These are phyloP conservation scores for Lachnellula occidentalis DNA, from an alignment of 2,329 filamentous ascomycete species.

Conservation along the genomic window DNA sequence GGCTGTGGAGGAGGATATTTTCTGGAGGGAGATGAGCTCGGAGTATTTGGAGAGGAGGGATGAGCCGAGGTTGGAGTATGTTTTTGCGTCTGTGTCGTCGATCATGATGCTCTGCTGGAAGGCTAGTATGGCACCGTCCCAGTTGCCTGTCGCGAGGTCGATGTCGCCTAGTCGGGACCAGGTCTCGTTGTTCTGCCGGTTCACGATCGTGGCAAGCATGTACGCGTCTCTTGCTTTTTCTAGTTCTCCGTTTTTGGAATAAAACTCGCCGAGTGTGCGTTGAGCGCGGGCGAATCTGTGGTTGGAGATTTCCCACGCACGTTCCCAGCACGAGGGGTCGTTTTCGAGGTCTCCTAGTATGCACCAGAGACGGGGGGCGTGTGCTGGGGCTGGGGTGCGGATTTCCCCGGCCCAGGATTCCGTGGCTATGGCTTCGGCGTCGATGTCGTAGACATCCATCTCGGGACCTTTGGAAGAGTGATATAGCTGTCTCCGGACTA, in stretches of 20 bases:
- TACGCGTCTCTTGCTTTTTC: slow-evolving; percentile 72
- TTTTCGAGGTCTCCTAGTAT: slow-evolving; percentile 87
- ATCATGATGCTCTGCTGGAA: slow-evolving; percentile 79
- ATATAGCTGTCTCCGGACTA: slow-evolving; percentile 77
- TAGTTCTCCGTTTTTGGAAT: slow-evolving; percentile 62
- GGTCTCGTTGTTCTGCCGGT: slow-evolving; percentile 72
- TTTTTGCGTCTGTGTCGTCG: slow-evolving; percentile 84
- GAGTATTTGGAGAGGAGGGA: slow-evolving; percentile 68
- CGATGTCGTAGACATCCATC: slow-evolving; percentile 36
- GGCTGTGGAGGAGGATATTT: slow-evolving; percentile 15
- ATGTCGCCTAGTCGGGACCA: slow-evolving; percentile 94
- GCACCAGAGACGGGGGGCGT: slow-evolving; percentile 84
- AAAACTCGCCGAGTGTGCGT: slow-evolving; percentile 75
- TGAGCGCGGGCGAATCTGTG: slow-evolving; percentile 81
- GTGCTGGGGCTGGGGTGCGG: slow-evolving; percentile 64
- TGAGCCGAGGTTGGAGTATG: slow-evolving; percentile 91
- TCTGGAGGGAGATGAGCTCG: slow-evolving; percentile 39
- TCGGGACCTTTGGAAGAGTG: slow-evolving; percentile 47
- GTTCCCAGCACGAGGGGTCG: slow-evolving; percentile 69
- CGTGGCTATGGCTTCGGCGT: slow-evolving; percentile 48
- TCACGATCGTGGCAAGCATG: slow-evolving; percentile 67
- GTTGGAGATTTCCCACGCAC: slow-evolving; percentile 82
- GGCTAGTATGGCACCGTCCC: slow-evolving; percentile 72
- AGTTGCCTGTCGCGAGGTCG: slow-evolving; percentile 69
- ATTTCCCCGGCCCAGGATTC: slow-evolving; percentile 61